These are phyloP conservation scores for Inga oerstediana DNA, from an alignment of 306 rosid genomes.

Conservation along the genomic window DNA sequence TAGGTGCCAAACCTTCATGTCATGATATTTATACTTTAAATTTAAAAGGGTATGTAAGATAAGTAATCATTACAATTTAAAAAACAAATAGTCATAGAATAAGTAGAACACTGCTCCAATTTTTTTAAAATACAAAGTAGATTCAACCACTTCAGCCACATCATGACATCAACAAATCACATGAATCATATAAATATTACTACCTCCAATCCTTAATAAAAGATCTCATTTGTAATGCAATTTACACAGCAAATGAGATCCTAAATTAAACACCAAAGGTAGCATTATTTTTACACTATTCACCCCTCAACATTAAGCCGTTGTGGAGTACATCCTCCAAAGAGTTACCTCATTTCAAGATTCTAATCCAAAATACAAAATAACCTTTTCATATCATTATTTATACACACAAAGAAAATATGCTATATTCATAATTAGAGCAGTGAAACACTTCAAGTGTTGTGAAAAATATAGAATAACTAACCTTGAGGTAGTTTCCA, in stretches of 20 bases:
- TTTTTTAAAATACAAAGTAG: background rate
- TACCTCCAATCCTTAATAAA: too few relatives aligned
- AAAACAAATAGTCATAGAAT: constrained; percentile 14
- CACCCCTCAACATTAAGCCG: constrained; percentile 1
- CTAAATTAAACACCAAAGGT: too few relatives aligned
- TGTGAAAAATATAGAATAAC: background rate
- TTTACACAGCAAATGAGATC: too few relatives aligned
- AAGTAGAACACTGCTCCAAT: constrained; percentile 8
- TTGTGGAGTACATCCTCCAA: constrained; percentile 9
- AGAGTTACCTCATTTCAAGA: constrained; percentile 8
- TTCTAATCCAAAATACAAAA: constrained; percentile 6
- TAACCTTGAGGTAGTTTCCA: constrained; percentile 96
- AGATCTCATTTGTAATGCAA: too few relatives aligned
- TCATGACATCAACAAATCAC: constrained; percentile 10
- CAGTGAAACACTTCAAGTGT: background rate
- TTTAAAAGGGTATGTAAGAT: background rate
- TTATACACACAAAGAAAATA: background rate
- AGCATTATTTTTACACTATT: background rate
- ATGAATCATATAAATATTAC: background rate
- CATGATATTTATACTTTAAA: constrained; percentile 26
- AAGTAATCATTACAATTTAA: background rate
- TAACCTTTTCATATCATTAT: background rate
- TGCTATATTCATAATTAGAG: background rate
- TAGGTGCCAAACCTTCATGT: constrained; percentile 97
- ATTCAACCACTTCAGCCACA: constrained; percentile 18